phyloP scores from a whole-genome alignment of 768 basidiomycete genomes.

The Kwoniella sp. region DNA sequence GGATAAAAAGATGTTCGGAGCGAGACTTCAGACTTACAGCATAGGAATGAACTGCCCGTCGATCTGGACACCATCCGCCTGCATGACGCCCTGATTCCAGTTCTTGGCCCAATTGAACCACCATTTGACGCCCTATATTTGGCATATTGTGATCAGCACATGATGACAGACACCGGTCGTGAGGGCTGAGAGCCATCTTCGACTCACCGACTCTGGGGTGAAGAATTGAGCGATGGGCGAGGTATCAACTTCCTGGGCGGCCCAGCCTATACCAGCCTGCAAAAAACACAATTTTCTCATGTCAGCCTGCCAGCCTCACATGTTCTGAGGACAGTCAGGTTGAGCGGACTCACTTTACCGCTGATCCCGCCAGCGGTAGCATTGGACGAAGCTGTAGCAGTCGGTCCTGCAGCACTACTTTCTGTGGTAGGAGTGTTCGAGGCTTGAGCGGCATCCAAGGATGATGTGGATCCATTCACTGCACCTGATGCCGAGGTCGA shows the following conservation, averaged over 20 bases:
- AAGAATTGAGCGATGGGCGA: slow-evolving; percentile 37
- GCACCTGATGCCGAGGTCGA: neutral
- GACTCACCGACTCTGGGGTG: slow-evolving; percentile 28
- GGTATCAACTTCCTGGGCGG: slow-evolving; percentile 28
- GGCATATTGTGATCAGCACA: neutral
- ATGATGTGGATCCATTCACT: neutral
- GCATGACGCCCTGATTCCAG: slow-evolving; percentile 27
- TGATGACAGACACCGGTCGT: neutral
- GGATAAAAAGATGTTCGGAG: too few species aligned
- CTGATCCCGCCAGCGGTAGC: slow-evolving; percentile 1
- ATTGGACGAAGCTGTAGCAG: neutral
- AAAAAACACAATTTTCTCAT: too few species aligned
- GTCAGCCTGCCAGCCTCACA: neutral
- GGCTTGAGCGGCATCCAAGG: neutral
- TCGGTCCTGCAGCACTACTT: neutral
- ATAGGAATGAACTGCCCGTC: slow-evolving; percentile 48
- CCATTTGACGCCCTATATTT: slow-evolving; percentile 17
- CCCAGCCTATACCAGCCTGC: slow-evolving; percentile 40
- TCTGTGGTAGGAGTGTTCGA: neutral
- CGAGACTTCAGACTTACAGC: slow-evolving; percentile 30
- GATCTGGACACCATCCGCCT: slow-evolving; percentile 28
- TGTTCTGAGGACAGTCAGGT: neutral
- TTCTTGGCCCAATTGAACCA: slow-evolving; percentile 51
- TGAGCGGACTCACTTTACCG: neutral
- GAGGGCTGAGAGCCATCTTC: neutral